Conservation (phyloP, 2,329 filamentous ascomycete genomes). For the Plectosphaerella cucumerina region DNA sequence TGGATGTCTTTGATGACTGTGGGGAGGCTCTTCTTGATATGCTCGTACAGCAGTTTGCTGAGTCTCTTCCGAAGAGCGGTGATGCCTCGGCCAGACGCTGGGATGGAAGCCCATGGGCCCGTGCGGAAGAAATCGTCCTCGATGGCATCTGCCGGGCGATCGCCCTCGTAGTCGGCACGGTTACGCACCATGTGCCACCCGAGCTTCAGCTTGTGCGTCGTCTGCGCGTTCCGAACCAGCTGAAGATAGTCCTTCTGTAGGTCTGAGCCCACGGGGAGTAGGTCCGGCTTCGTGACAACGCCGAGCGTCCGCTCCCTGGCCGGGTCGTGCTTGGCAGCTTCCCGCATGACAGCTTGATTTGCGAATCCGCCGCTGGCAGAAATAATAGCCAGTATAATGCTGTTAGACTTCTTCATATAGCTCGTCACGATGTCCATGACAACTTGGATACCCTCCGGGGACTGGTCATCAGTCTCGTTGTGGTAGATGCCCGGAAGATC, state of each 20-base stretch:
- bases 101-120: slow-evolving; percentile 19
- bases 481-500: slow-evolving; percentile 48
- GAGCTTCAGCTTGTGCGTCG: slow-evolving; percentile 25
- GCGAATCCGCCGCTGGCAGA: slow-evolving; percentile 44
- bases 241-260: slow-evolving; percentile 33
- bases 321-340: slow-evolving; percentile 37
- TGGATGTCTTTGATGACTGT: slow-evolving; percentile 21
- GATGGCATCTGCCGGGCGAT: slow-evolving; percentile 19
- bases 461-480: slow-evolving; percentile 24
- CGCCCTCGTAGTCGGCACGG: slow-evolving; percentile 23
- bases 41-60: slow-evolving; percentile 23
- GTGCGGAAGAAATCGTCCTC: slow-evolving; percentile 27
- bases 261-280: slow-evolving; percentile 27
- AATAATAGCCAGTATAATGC: slow-evolving; percentile 54
- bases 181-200: slow-evolving; percentile 55
- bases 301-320: slow-evolving; percentile 45
- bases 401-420: slow-evolving; percentile 56
- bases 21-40: slow-evolving; percentile 21
- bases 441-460: slow-evolving; percentile 18
- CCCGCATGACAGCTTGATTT: slow-evolving; percentile 46
- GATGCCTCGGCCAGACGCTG: slow-evolving; percentile 24
- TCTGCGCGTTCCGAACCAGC: slow-evolving; percentile 27
- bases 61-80: slow-evolving; percentile 26
- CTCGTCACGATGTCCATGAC: slow-evolving; percentile 34
- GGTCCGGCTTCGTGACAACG: slow-evolving; percentile 55